Evolutionary conservation across 177 flowering plant genomes (phyloP), one percentile per base, ranked within the genome.

Genomic region (Vitis hybrid): DNA sequence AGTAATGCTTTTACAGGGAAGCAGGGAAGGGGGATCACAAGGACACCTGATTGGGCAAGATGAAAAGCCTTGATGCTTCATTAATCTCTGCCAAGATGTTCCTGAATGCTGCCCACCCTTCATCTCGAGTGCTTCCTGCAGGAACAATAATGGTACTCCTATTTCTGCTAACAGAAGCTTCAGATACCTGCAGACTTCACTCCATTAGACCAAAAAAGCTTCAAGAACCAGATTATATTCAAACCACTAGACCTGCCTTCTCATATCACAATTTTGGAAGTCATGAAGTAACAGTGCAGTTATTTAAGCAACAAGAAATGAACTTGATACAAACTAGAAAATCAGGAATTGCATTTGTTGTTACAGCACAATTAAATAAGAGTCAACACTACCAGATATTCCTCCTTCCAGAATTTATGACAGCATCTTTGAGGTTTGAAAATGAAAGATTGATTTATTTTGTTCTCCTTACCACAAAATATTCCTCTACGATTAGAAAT

Each of bases 101-200:
- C 80, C 97, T 88, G 80, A 94, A 94, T 55, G 98, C 93, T 56
- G 89, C 83, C 98, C 98, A 94, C 3, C 98, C 98, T 84, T 94
- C 98, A 75, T 92, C 98, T n/a, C 83, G 76, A 63, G 87, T 56
- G 78, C 83, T 88, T 74, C 97, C 97, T 10, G 97, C 94, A 45
- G 97, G 97, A 75, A 91, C 92, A 72, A 91, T 91, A 32, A 91
- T 91, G 54, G 97, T 91, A 73, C 97, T 91, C 6, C 97, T 92
- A 77, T 88, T 91, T 78, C 97, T 82, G 82, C 84, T 91, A 49
- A 89, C 91, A 74, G 97, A 91, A 56, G 97, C 94, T 75, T 91
- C 97, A 65, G 94, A 89, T 45, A 91, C 91, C 94, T 91, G 81
- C 62, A 77, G 51, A 73, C 14, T 57, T 2, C 48, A 65, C 52